These are phyloP conservation scores for Inga leiocalycina DNA, from an alignment of 306 rosid species.

Conservation along the genomic window DNA sequence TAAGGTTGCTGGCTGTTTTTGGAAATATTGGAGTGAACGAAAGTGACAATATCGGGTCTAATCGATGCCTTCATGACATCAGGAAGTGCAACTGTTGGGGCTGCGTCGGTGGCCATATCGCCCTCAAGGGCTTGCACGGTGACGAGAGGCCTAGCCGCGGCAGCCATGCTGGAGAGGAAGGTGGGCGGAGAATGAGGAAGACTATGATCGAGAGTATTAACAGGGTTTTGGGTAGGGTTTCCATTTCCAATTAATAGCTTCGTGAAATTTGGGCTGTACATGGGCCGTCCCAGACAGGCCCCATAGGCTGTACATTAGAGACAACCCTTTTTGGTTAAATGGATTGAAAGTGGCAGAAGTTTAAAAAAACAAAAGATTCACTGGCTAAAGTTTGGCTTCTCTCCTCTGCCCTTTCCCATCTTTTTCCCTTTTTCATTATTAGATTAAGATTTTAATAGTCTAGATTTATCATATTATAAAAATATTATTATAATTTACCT, in stretches of 20 bases:
- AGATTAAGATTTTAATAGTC: no score
- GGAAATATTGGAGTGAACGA: conserved; percentile 18
- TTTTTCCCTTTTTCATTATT: no score
- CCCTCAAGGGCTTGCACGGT: conserved; percentile 59
- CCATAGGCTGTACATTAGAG: neutral
- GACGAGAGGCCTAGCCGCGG: conserved; percentile 57
- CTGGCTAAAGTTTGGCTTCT: no score
- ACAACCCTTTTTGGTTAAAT: neutral
- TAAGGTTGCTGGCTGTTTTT: conserved; percentile 14
- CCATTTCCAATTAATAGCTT: neutral
- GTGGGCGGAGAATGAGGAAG: neutral
- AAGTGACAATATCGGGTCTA: conserved; percentile 32
- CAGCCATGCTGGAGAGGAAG: conserved; percentile 41
- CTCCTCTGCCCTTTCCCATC: no score
- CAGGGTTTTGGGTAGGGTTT: conserved; percentile 8
- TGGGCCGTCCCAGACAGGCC: neutral
- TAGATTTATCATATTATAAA: no score
- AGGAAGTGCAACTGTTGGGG: conserved; percentile 39
- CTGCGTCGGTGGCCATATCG: conserved; percentile 58
- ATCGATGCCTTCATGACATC: conserved; percentile 59
- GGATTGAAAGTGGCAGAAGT: no score
- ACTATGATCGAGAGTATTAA: no score
- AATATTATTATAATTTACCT: no score
- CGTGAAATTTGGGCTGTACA: neutral
- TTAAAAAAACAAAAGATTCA: no score